phyloP scores from a whole-genome alignment of 495 filamentous ascomycete genomes.

The Talaromyces nanjingensis region DNA sequence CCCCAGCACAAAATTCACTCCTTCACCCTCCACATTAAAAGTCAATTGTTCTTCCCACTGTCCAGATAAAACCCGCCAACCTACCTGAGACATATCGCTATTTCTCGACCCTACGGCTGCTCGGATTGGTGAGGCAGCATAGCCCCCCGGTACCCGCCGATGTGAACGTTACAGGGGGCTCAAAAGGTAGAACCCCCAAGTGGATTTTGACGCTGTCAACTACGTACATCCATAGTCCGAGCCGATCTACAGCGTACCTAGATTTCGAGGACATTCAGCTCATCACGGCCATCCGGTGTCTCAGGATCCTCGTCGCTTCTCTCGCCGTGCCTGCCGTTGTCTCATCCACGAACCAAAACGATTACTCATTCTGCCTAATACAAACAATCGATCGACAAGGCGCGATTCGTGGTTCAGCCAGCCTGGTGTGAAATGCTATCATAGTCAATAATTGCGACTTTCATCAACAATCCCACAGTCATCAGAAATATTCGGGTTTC shows the following conservation, averaged over 20 bases:
- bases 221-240: background rate
- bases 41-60: background rate
- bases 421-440: background rate
- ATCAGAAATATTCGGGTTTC: background rate
- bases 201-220: background rate
- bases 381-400: background rate
- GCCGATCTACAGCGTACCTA: background rate
- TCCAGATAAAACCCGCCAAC: background rate
- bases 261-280: background rate
- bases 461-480: background rate
- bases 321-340: background rate
- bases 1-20: background rate
- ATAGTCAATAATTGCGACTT: background rate
- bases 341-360: background rate
- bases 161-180: constrained; percentile 2
- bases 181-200: background rate
- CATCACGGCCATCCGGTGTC: background rate
- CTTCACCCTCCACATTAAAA: background rate
- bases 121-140: constrained; percentile 8
- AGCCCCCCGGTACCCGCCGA: constrained; percentile 2
- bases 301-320: background rate
- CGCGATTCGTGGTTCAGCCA: background rate
- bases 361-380: background rate
- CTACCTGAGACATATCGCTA: constrained; percentile 3
- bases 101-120: constrained; percentile 1